Evolutionary conservation across 2,329 filamentous ascomycete genomes (phyloP), one percentile per base, ranked within the genome.

Genomic region (Trichophyton equinum): DNA sequence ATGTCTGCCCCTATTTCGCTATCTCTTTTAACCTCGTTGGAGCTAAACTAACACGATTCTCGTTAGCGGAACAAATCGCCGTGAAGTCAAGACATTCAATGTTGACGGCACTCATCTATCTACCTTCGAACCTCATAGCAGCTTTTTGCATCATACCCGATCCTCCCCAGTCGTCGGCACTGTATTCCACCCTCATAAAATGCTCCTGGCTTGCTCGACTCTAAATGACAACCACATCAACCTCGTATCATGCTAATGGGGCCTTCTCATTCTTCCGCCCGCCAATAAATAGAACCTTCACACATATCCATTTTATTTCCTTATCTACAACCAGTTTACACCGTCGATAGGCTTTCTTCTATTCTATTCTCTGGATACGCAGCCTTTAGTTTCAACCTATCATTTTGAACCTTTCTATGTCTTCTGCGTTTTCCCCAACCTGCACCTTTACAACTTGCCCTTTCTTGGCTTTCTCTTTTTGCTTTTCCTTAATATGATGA

Each of bases 171-270:
- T 99, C 66, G 86, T 91, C 2, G 83, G 88, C 40, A 96, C 92
- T 7, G 88, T 91, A 0, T 99, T 97, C 78, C 94, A 99, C 75
- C 94, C 94, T 0, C 94, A 99, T 73, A 85, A 88, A 59, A 91
- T 95, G 76, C 86, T 96, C 73, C 81, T 99, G 64, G 91, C 90
- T 40, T 94, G 88, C 68, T 88, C 91, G 1, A 89, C 91, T 3
- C 81, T 89, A 49, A 89, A 91, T 61, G 91, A 96, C 71, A 84
- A 91, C 63, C 89, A 96, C 71, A 85, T 99, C 69, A 96, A 95
- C 72, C 79, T 97, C 30, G 95, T 92, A 69, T 85, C 83, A 36
- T 91, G 87, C 73, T 75, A 71, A 61, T 46, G 3, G n/a, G 5
- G 3, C 4, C 33, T 38, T 13, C 27, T 9, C 5, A 36, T 9